These are phyloP conservation scores for Cordyceps cateniannulata DNA, from an alignment of 2,329 filamentous ascomycete genomes.

Conservation along the genomic window DNA sequence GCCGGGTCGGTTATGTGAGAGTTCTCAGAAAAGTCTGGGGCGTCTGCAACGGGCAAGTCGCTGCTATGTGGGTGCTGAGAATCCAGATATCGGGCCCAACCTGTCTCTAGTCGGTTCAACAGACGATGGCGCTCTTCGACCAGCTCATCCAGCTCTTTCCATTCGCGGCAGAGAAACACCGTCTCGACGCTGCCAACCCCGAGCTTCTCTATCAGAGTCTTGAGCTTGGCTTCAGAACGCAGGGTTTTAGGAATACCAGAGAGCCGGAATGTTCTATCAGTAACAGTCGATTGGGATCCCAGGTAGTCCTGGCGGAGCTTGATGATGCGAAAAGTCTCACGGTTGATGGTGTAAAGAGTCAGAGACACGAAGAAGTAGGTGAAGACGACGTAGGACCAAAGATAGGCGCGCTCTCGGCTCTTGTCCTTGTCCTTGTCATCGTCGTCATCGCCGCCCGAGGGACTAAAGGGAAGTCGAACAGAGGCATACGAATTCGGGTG, in stretches of 20 bases:
- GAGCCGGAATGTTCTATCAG: conserved; percentile 85
- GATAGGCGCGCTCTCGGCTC: conserved; percentile 42
- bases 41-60: neutral
- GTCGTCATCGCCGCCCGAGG: neutral
- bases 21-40: neutral
- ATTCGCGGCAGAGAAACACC: conserved; percentile 80
- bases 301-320: conserved; percentile 83
- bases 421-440: conserved; percentile 22
- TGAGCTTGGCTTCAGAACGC: conserved; percentile 75
- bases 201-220: conserved; percentile 77
- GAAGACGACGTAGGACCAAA: conserved; percentile 94
- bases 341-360: conserved; percentile 74
- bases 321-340: conserved; percentile 80
- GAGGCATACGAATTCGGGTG: conserved; percentile 11
- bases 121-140: conserved; percentile 60
- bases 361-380: conserved; percentile 85
- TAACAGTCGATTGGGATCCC: conserved; percentile 89
- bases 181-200: conserved; percentile 85
- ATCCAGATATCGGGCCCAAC: conserved; percentile 64
- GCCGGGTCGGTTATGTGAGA: conserved; percentile 11
- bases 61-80: conserved; percentile 18
- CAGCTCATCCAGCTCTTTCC: conserved; percentile 72
- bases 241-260: conserved; percentile 80
- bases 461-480: conserved; percentile 15
- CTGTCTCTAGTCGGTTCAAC: conserved; percentile 70